Base-by-base conservation (phyloP, 345 rosid species). In the Durio zibethinus region DNA sequence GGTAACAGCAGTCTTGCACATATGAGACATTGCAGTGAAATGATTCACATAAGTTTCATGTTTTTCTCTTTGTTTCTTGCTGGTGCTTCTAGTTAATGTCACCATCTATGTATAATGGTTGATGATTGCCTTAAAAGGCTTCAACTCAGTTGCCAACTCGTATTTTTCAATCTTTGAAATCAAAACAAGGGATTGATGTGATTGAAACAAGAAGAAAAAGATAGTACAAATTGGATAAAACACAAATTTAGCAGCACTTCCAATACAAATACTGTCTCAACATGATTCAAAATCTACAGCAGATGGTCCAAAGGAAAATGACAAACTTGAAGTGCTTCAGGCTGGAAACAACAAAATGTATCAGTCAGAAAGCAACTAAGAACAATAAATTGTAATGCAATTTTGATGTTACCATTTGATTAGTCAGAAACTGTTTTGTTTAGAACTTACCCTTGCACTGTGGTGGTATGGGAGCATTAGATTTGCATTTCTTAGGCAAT, bases 401-500 rank as follows among this genome's bases (percentile, higher is more conserved):
- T 52, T 52, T 16, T 52, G 7, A 16, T n/a, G 14, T 18, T 5
- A 20, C 2, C 47, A 42, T 42, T 42, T 42, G 1, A 10, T 42
- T 42, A 9, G 9, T 42, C 47, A 42, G 40, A 52, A 52, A 52
- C 14, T 63, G 42, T 16, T 35, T 33, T 18, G 23, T 20, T 54
- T 4, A 14, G 21, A 42, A 23, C 47, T 77, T 74, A 81, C 86
- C 76, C 59, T 23, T 33, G 82, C 92, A 88, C 75, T 61, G n/a
- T 27, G 76, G 86, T 69, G 87, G 88, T 14, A 82, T 69, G 23
- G 59, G 72, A 67, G 85, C 68, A 72, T 87, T 85, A 74, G 87
- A 88, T 72, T 87, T 86, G 57, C 97, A 90, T 64, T 84, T 86
- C 47, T 75, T 35, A 15, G 86, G 86, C 80, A 90, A 83, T 12